These are phyloP conservation scores for Gynostemma pentaphyllum DNA, from an alignment of 306 rosid genomes.

Conservation along the genomic window DNA sequence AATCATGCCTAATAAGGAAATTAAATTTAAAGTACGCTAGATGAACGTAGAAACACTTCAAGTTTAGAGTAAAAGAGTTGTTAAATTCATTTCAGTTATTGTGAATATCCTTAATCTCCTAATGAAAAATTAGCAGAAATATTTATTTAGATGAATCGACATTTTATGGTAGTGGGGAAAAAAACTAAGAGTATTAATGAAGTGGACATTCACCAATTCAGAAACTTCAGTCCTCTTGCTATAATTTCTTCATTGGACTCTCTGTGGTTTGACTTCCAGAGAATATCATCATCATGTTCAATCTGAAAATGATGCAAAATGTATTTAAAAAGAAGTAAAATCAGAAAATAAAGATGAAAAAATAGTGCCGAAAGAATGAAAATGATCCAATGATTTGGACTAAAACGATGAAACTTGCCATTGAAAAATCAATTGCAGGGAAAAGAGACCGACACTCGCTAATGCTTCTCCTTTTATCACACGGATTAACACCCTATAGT, in stretches of 20 bases:
- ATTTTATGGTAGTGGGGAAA: neutral
- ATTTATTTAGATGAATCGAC: neutral
- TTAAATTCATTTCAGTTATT: too few species aligned
- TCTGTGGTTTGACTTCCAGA: constrained; percentile 72
- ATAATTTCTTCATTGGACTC: constrained; percentile 67
- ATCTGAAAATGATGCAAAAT: constrained; percentile 36
- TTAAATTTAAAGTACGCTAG: too few species aligned
- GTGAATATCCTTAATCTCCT: neutral
- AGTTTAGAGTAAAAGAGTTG: too few species aligned
- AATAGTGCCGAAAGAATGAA: constrained; percentile 7
- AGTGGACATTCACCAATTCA: constrained; percentile 51
- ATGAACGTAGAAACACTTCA: too few species aligned
- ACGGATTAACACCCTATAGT: constrained; percentile 95
- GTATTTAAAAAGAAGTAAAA: neutral
- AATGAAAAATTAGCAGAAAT: neutral
- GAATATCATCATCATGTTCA: constrained; percentile 58
- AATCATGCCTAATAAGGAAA: too few species aligned
- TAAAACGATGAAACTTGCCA: constrained; percentile 25
- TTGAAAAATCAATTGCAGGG: constrained; percentile 84
- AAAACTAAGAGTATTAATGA: neutral
- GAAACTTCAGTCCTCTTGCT: constrained; percentile 68
- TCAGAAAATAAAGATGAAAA: neutral
- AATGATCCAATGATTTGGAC: neutral
- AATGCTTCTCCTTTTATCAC: constrained; percentile 83
- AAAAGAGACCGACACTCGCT: constrained; percentile 54